phyloP scores from a whole-genome alignment of 768 basidiomycete species.

The Tricholomella constricta region DNA sequence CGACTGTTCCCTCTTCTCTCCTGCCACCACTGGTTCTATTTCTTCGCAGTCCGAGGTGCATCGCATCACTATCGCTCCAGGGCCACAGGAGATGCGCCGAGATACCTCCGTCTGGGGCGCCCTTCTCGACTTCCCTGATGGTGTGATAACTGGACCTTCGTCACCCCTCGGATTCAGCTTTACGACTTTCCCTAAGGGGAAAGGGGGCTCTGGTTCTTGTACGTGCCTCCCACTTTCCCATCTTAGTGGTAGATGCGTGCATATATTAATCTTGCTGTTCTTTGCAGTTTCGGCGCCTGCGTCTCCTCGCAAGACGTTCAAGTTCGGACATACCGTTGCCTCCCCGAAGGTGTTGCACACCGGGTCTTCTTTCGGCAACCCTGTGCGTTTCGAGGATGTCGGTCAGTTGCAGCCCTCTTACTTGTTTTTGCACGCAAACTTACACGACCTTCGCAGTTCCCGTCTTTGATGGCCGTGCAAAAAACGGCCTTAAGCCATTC shows the following conservation, averaged over 20 bases:
- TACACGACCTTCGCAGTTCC: not conserved
- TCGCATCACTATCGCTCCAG: conserved; percentile 5
- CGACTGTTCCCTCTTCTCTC: not conserved
- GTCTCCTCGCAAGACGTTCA: not conserved
- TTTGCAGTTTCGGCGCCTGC: not conserved
- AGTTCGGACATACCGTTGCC: not conserved
- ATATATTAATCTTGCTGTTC: too few relatives aligned
- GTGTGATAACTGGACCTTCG: not conserved
- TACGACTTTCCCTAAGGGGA: not conserved
- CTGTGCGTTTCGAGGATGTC: not conserved
- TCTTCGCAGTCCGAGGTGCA: not conserved
- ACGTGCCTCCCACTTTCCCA: too few relatives aligned
- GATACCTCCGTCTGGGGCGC: conserved; percentile 8
- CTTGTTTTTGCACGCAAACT: not conserved
- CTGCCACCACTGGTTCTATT: not conserved
- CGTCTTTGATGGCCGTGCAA: conserved; percentile 6
- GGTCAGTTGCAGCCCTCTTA: not conserved
- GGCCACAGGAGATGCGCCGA: conserved; percentile 7
- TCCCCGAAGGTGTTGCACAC: not conserved
- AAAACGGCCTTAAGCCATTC: not conserved
- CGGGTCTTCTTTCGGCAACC: not conserved
- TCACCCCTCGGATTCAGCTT: conserved; percentile 1
- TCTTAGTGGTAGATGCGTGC: too few relatives aligned
- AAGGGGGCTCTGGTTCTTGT: too few relatives aligned
- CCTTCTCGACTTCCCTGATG: not conserved